These are phyloP conservation scores for Sonneratia alba DNA, from an alignment of 345 rosid species.

Conservation along the genomic window DNA sequence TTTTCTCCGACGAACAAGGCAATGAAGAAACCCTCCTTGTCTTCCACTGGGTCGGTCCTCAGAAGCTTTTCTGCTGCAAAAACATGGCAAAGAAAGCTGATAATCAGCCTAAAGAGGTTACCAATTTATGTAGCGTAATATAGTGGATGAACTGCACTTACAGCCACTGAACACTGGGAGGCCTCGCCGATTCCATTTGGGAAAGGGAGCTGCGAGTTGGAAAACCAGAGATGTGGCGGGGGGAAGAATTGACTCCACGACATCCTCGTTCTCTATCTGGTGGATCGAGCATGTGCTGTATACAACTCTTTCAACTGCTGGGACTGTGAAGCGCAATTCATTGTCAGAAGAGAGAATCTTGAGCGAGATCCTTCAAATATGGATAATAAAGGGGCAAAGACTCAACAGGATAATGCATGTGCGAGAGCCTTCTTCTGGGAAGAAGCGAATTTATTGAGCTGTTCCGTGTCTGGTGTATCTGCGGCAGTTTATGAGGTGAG, in stretches of 20 bases:
- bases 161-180: conserved; percentile 64
- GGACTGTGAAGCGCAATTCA: conserved; percentile 27
- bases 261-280: conserved; percentile 86
- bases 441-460: conserved; percentile 65
- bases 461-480: conserved; percentile 23
- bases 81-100: not conserved
- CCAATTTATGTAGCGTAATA: not conserved
- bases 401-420: conserved; percentile 62
- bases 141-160: conserved; percentile 22
- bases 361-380: not conserved
- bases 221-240: conserved; percentile 48
- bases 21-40: conserved; percentile 86
- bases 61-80: conserved; percentile 35
- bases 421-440: conserved; percentile 80
- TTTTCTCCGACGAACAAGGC: conserved; percentile 40
- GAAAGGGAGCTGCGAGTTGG: conserved; percentile 53
- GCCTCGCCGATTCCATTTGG: conserved; percentile 67
- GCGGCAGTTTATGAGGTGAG: conserved; percentile 15
- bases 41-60: conserved; percentile 43
- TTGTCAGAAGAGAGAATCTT: not conserved
- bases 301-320: conserved; percentile 52
- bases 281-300: conserved; percentile 91
- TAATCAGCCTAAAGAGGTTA: not conserved
- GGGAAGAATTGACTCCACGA: conserved; percentile 51
- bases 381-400: not conserved